Evolutionary conservation across 768 basidiomycete species (phyloP), one percentile per base, ranked within the genome.

Genomic region (Cubamyces sp.): DNA sequence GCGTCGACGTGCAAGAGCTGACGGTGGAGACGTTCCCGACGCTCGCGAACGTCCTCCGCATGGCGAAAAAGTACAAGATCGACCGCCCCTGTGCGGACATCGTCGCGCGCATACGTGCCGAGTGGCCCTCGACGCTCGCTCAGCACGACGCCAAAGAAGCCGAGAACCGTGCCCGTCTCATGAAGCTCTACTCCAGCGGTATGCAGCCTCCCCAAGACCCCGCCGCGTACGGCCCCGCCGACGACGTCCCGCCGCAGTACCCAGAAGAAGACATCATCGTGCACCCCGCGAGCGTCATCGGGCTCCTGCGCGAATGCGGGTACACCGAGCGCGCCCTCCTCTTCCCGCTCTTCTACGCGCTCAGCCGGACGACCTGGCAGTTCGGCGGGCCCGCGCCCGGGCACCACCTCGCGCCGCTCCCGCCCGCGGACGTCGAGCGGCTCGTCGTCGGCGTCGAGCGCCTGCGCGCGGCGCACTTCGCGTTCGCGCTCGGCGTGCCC

Each of bases 1-100:
- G 63, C 25, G 40, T 68, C 39, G 67, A 70, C 34, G 60, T 68
- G 16, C 54, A 60, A 8, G 50, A 61, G 6, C 21, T 70, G 9
- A 70, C 68, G 3, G 60, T 65, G 14, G 57, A 67, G 57, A 61
- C 63, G 52, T 54, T 60, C 67, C 53, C 67, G 23, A 19, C 49
- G 34, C 61, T 64, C 61, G 67, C 52, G 21, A 69, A 66, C 26
- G 54, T 69, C 19, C 69, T 77, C 21, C 68, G 69, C 37, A 68
- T 75, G 56, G 69, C 72, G 16, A 71, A 68, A 47, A 75, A 74
- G 60, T 76, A 76, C 62, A 64, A 71, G 42, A 68, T 75, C 55
- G 70, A 72, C 23, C 56, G 69, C 3, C 64, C 74, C 14, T 68
- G 71, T 41, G 55, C 69, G 1, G 70, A 73, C 23, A 70, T 77